phyloP scores from a whole-genome alignment of 163 green algal genomes.

The Volvox carteri region DNA sequence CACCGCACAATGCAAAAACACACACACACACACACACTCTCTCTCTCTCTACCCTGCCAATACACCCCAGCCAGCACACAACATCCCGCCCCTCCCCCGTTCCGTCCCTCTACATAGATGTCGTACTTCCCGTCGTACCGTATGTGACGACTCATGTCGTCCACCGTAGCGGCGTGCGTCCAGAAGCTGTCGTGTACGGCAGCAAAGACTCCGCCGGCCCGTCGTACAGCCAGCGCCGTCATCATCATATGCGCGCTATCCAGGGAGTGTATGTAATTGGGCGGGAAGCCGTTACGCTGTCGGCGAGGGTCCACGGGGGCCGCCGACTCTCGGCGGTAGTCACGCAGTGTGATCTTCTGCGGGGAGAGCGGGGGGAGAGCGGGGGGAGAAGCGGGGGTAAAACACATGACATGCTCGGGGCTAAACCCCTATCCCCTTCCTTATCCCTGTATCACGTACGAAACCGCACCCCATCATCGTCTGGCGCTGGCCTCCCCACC shows the following conservation, averaged over 20 bases:
- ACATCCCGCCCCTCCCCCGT: no score
- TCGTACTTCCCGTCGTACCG: constrained; percentile 27
- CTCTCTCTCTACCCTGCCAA: no score
- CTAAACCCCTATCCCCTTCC: no score
- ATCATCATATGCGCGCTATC: constrained; percentile 99
- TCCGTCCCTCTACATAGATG: no score
- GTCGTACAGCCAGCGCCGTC: constrained; percentile 82
- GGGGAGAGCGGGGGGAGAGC: no score
- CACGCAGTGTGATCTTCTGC: not conserved
- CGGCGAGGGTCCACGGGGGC: constrained; percentile 63
- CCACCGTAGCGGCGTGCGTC: constrained; percentile 92
- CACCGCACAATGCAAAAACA: not conserved
- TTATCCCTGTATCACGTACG: no score
- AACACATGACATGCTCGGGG: no score
- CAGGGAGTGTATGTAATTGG: constrained; percentile 98
- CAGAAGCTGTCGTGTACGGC: constrained; percentile 98
- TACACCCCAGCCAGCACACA: not conserved
- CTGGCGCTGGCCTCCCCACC: no score
- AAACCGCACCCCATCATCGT: no score
- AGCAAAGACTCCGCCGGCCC: constrained; percentile 74
- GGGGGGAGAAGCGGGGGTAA: no score
- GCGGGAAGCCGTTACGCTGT: constrained; percentile 96
- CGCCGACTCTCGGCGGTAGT: not conserved
- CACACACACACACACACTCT: not conserved
- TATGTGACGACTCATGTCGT: constrained; percentile 88